A percentile compares a stretch with the other conserved stretches of the same genome.
Conservation (phyloP, 225 moss, liverwort and hornwort species). For the Polytrichum commune region DNA sequence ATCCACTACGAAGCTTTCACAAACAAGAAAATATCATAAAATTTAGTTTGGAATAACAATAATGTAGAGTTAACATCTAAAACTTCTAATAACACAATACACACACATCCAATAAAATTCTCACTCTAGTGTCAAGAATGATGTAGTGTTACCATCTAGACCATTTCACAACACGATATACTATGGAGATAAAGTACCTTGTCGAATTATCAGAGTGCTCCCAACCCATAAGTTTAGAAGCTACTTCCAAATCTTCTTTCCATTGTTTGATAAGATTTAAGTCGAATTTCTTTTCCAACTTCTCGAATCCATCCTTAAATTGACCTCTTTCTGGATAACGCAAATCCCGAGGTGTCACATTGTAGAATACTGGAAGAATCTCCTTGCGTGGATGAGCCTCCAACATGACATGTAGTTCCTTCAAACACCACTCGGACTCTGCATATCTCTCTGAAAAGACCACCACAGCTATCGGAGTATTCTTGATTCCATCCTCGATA, state of each 20-base stretch:
- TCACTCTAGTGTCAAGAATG: neutral
- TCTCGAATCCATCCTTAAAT: neutral
- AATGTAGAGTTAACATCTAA: neutral
- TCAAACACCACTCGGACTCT: neutral
- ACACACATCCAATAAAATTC: too few relatives aligned
- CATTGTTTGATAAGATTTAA: neutral
- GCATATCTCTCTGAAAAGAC: neutral
- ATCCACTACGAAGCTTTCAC: neutral
- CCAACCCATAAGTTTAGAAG: neutral
- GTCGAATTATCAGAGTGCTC: neutral
- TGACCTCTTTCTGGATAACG: neutral
- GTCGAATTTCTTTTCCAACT: neutral
- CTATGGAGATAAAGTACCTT: neutral
- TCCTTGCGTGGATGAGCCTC: neutral
- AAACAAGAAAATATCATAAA: neutral
- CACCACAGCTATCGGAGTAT: neutral
- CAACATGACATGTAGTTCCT: constrained; percentile 3
- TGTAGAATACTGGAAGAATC: neutral
- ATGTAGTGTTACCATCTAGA: neutral
- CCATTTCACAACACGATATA: neutral
- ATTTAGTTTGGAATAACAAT: neutral
- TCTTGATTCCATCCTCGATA: neutral
- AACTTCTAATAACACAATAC: neutral
- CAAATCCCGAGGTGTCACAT: neutral
- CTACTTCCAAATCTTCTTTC: constrained; percentile 2